Conservation (phyloP, 176 grass and related monocot species). For the Cymbopogon citratus region DNA sequence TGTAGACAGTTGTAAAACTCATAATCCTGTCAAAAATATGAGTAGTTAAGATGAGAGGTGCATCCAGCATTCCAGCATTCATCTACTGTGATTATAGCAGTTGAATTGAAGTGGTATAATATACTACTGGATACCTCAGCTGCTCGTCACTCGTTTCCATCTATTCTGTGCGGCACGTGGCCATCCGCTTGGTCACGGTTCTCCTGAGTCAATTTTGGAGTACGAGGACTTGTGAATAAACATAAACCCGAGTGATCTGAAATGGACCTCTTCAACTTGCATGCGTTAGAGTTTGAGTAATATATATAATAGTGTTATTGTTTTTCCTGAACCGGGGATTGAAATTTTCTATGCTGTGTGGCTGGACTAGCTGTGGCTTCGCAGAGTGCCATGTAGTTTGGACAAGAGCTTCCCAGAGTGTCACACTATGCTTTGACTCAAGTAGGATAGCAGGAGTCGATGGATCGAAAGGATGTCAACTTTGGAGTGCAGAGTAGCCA, state of each 20-base stretch:
- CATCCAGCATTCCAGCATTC: no score
- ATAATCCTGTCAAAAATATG: neutral
- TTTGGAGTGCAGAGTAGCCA: neutral
- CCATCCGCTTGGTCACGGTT: neutral
- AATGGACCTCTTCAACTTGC: neutral
- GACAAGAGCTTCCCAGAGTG: neutral
- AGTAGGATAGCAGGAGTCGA: neutral
- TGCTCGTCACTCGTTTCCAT: neutral
- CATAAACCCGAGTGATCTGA: neutral
- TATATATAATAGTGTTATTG: no score
- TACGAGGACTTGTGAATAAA: neutral
- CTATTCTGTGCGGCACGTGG: neutral
- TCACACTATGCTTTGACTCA: neutral
- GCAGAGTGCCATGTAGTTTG: neutral
- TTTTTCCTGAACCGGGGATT: no score
- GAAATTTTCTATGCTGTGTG: no score
- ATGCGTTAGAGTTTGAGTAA: no score
- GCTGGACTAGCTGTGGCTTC: no score
- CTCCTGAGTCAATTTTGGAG: neutral
- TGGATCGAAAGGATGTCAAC: neutral
- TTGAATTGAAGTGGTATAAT: neutral
- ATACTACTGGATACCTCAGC: neutral
- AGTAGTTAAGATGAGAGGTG: neutral
- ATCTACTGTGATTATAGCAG: neutral
- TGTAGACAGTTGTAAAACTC: neutral